phyloP scores from a whole-genome alignment of 2,329 filamentous ascomycete genomes.

The Fusarium tjaetaba region DNA sequence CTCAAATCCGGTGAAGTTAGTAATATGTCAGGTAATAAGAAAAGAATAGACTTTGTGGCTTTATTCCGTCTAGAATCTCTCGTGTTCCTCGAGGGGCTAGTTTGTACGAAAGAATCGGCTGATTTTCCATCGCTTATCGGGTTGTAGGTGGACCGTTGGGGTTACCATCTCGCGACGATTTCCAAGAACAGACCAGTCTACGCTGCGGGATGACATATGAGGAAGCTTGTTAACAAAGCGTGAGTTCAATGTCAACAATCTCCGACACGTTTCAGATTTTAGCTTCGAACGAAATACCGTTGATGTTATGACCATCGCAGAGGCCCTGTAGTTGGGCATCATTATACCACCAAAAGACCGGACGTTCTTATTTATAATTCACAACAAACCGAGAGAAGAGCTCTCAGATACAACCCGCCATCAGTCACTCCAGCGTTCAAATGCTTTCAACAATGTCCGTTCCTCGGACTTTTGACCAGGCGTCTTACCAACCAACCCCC shows the following conservation, averaged over 20 bases:
- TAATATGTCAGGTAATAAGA: neutral
- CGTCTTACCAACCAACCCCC: neutral
- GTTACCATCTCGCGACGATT: neutral
- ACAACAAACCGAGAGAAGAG: neutral
- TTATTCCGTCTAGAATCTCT: neutral
- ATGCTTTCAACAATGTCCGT: neutral
- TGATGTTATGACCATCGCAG: neutral
- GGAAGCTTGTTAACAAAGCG: neutral
- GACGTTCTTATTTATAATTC: neutral
- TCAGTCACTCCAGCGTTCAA: fast-evolving
- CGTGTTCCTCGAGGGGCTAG: neutral
- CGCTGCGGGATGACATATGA: neutral
- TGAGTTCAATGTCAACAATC: neutral
- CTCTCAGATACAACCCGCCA: fast-evolving
- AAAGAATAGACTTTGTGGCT: neutral
- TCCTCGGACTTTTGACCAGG: neutral
- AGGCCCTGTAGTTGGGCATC: neutral
- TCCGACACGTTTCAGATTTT: neutral
- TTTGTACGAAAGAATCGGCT: neutral
- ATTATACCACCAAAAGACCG: fast-evolving
- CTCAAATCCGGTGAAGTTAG: neutral
- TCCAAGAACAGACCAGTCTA: neutral
- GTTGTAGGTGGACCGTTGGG: neutral
- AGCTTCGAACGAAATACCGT: neutral
- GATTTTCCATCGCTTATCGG: neutral